Evolutionary conservation across 441 rosid genomes (phyloP).

Genomic region (Erodium texanum): DNA sequence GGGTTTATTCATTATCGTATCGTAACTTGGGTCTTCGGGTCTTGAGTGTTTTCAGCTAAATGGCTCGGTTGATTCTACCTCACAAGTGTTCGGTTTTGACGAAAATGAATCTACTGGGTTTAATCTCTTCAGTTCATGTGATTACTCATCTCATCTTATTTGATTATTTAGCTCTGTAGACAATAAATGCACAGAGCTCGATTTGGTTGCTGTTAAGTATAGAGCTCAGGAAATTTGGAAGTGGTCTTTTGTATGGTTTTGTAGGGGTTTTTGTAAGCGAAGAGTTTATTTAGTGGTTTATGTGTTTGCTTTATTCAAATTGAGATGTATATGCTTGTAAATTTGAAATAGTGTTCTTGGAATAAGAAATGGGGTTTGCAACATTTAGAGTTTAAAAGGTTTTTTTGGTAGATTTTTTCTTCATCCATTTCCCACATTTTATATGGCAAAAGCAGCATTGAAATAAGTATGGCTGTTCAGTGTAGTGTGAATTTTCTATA

Average conservation of each 20-base stretch:
- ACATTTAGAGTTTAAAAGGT: not conserved
- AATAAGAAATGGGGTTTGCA: not conserved
- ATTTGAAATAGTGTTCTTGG: not conserved
- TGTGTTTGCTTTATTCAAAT: not conserved
- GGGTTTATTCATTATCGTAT: not conserved
- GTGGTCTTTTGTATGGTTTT: slow-evolving; percentile 1
- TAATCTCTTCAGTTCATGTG: slow-evolving; percentile 73
- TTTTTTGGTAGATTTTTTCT: not conserved
- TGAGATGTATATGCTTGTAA: not conserved
- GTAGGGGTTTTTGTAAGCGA: not conserved
- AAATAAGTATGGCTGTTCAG: not conserved
- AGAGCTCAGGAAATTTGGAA: not conserved
- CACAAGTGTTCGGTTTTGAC: slow-evolving; percentile 69
- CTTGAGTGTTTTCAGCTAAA: slow-evolving; percentile 19
- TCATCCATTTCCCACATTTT: not conserved
- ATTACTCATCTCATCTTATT: slow-evolving; percentile 29
- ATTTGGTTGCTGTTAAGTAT: slow-evolving; percentile 11
- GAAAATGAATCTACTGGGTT: slow-evolving; percentile 54
- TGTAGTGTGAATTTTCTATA: not conserved
- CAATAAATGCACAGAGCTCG: not conserved
- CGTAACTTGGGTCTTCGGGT: not conserved
- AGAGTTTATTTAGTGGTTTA: not conserved
- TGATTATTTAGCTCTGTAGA: slow-evolving; percentile 5
- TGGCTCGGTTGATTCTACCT: slow-evolving; percentile 81
- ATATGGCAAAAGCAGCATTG: not conserved